Percentiles rank a stretch among this genome's conserved stretches.
These are phyloP conservation scores for Reutealis trisperma DNA, from an alignment of 345 rosid genomes.

Conservation along the genomic window DNA sequence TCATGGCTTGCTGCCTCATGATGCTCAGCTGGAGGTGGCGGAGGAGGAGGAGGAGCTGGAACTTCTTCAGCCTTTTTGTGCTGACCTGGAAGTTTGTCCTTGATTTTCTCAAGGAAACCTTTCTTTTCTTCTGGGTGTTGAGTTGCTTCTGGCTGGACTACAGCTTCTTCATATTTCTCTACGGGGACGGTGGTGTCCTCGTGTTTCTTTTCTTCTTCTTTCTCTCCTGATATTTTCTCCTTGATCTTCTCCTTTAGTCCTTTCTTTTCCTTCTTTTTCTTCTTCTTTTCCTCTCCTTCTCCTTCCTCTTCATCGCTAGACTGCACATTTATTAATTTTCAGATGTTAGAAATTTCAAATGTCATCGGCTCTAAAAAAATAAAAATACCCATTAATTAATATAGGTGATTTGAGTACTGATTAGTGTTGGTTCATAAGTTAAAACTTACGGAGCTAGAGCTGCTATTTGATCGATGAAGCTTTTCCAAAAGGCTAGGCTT, in stretches of 20 bases:
- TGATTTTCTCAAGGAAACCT: constrained; percentile 58
- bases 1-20: constrained; percentile 14
- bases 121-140: constrained; percentile 58
- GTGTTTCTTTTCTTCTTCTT: constrained; percentile 24
- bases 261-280: constrained; percentile 56
- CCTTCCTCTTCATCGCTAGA: constrained; percentile 83
- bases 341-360: no score
- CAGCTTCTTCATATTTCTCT: constrained; percentile 17
- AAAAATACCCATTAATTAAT: no score
- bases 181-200: constrained; percentile 15
- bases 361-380: no score
- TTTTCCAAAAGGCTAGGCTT: constrained; percentile 60
- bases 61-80: constrained; percentile 36
- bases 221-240: constrained; percentile 51
- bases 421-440: no score
- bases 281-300: constrained; percentile 63
- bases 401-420: no score
- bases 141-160: background rate
- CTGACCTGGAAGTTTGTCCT: constrained; percentile 65
- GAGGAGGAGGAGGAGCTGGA: background rate
- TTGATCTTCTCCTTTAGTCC: constrained; percentile 51
- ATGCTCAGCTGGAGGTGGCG: background rate
- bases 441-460: constrained; percentile 92
- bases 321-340: constrained; percentile 32
- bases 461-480: constrained; percentile 67